Base-by-base conservation (phyloP, 139 green algal species). In the Coelastrella sp. region DNA sequence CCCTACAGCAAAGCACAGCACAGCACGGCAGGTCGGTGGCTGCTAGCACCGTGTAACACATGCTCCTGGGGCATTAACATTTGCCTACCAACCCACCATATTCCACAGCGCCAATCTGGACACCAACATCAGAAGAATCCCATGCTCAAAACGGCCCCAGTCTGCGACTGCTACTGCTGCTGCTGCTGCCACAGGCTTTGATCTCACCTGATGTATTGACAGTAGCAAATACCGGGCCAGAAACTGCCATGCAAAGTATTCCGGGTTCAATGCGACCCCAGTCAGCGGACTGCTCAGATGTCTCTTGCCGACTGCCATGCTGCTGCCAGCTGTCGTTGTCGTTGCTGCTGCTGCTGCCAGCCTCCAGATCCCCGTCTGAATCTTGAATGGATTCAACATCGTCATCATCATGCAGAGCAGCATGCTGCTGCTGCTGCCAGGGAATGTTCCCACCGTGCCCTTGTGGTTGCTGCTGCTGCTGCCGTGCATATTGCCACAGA, bases 201-300 rank as follows among this genome's bases (percentile, higher is more conserved):
- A 47, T 47, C 79, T 66, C 54, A 85, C 79, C 79, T 17, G 68
- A 56, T 2, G 19, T 32, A 54, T 85, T 56, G 3, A 85, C 57
- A 16, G 79, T 85, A 8, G 79, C 79, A 16, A 85, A 6, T 17
- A 85, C 79, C 19, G 54, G 47, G 19, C 79, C 79, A 58, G 79
- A 23, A 54, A 56, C 79, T 73, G 79, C 79, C 79, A 85, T 17
- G 3, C 54, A 54, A 13, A 65, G 7, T 5, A 47, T 56, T 22
- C 79, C 79, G 14, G 79, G 79, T 7, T 85, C 79, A 56, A 85
- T 47, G 5, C 79, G 17, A 7, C 79, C 79, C 79, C 79, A 85
- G 79, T 14, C 4, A 14, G 11, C 64, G 13, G 64, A 14, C 16
- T 14, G 64, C 64, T 71, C 11, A 11, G 13, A 11, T 11, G 13